Conservation (phyloP, 2,329 filamentous ascomycete species). For the Ophiostoma piceae region DNA sequence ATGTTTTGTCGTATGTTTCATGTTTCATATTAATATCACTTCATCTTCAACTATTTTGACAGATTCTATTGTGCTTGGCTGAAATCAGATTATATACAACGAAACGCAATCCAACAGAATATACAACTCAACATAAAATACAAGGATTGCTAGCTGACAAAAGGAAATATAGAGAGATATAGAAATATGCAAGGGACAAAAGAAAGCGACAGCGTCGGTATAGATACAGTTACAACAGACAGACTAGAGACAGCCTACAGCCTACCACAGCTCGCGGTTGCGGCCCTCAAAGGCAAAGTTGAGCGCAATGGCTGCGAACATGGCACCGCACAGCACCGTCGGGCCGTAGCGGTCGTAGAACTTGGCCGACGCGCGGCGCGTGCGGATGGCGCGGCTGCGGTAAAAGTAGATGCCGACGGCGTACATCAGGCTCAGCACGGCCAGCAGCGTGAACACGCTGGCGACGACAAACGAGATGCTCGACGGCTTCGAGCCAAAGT, state of each 20-base stretch:
- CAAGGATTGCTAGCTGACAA: conserved; percentile 6
- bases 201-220: neutral
- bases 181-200: neutral
- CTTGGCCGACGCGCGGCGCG: conserved; percentile 67
- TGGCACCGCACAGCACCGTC: conserved; percentile 63
- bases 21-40: neutral
- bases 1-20: neutral
- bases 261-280: conserved; percentile 51
- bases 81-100: neutral
- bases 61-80: neutral
- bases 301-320: conserved; percentile 68
- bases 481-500: conserved; percentile 62
- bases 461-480: conserved; percentile 61
- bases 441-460: conserved; percentile 75
- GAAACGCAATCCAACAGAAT: neutral
- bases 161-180: neutral
- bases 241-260: neutral
- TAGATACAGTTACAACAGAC: neutral
- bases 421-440: conserved; percentile 73
- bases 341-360: conserved; percentile 92
- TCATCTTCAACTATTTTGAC: too few relatives aligned
- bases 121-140: neutral
- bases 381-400: conserved; percentile 78
- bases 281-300: conserved; percentile 78
- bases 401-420: conserved; percentile 80